Conservation (phyloP, 129 eudicot genomes). For the Centella asiatica region DNA sequence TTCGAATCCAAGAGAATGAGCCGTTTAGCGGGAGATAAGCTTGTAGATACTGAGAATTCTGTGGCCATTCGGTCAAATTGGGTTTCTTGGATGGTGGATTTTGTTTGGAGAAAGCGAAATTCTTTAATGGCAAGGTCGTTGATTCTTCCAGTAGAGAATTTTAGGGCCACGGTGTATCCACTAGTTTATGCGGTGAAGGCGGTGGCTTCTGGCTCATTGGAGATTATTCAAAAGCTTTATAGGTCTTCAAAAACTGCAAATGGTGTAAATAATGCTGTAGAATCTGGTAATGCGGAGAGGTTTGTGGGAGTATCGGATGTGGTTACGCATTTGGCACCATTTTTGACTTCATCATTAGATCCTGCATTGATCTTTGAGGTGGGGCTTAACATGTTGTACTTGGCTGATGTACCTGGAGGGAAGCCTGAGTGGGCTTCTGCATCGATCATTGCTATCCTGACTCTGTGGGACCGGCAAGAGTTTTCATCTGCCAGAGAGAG, state of each 20-base stretch:
- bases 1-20: conserved; percentile 89
- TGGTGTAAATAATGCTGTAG: conserved; percentile 21
- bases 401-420: conserved; percentile 99
- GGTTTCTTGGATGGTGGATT: conserved; percentile 86
- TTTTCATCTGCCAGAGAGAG: conserved; percentile 95
- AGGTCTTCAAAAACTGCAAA: conserved; percentile 44
- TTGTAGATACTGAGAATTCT: conserved; percentile 88
- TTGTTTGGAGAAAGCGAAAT: conserved; percentile 73
- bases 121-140: conserved; percentile 72
- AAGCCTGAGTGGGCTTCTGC: conserved; percentile 98
- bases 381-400: conserved; percentile 86
- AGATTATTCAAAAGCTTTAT: conserved; percentile 71
- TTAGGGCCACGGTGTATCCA: conserved; percentile 74
- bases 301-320: conserved; percentile 94
- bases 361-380: conserved; percentile 94
- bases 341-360: conserved; percentile 74
- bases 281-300: conserved; percentile 61
- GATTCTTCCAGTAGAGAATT: conserved; percentile 80
- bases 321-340: conserved; percentile 89
- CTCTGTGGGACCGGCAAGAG: conserved; percentile 96
- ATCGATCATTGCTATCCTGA: conserved; percentile 82
- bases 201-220: conserved; percentile 84
- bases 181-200: conserved; percentile 87
- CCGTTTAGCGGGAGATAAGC: conserved; percentile 88
- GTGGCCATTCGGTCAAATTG: conserved; percentile 93